A percentile compares a stretch with the other conserved stretches of the same genome.
Evolutionary conservation across 2,329 filamentous ascomycete species (phyloP).

Genomic region (Didymellaceae sp.): DNA sequence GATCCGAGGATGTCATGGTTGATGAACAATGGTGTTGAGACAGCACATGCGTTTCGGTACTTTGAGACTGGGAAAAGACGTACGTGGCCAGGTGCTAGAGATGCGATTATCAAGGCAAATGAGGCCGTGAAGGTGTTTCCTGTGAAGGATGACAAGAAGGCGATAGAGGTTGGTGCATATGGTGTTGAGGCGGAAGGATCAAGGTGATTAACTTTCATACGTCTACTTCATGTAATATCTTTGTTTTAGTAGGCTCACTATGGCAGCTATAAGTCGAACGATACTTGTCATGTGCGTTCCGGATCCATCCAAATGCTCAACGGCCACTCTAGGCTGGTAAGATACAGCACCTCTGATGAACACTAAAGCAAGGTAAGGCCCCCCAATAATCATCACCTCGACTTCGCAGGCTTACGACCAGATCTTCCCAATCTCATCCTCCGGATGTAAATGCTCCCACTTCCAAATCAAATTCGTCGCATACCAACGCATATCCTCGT

Average conservation of each 20-base stretch:
- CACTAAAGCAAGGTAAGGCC: no score
- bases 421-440: neutral
- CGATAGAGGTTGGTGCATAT: neutral
- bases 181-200: neutral
- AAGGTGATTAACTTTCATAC: no score
- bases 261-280: no score
- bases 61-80: conserved; percentile 44
- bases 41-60: conserved; percentile 43
- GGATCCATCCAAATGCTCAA: no score
- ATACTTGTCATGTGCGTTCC: no score
- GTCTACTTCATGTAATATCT: neutral
- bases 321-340: no score
- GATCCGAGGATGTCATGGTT: conserved; percentile 42
- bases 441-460: neutral
- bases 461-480: neutral
- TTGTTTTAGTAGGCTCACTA: no score
- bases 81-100: conserved; percentile 27
- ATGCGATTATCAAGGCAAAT: conserved; percentile 21
- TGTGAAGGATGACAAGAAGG: conserved; percentile 9
- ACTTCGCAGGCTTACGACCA: neutral
- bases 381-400: no score
- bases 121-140: conserved; percentile 21
- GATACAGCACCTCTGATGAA: no score
- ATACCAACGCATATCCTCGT: neutral
- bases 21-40: conserved; percentile 37